Evolutionary conservation across 1,284 basidiomycete species (phyloP), one percentile per base, ranked within the genome.

Genomic region (Rhodotorula mucilaginosa): DNA sequence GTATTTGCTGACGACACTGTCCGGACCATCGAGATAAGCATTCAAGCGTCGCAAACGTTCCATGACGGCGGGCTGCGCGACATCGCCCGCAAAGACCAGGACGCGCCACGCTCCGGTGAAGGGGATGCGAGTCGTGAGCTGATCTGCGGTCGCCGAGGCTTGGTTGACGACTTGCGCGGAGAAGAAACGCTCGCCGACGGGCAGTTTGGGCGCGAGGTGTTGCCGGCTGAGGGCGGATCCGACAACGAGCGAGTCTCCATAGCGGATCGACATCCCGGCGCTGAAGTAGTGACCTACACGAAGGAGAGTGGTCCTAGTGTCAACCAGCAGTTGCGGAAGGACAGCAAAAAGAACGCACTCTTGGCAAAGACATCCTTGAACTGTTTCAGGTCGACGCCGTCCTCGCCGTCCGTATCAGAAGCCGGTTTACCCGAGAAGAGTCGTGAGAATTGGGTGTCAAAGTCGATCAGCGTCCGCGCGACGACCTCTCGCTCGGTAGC

Each of bases 341-440:
- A 51, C 18, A 51, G n/a, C n/a, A n/a, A n/a, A 19, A n/a, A 39
- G 31, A 2, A 26, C 61, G n/a, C 26, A 71, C 68, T 62, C 19
- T 57, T 64, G 5, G 61, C 70, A 26, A 74, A 68, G 19, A 75
- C 73, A 44, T 70, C 68, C 66, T 75, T 75, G 67, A 76, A 73
- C 64, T 76, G 69, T 57, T 71, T 71, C 7, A 74, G 68, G 52
- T 71, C 63, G 26, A 75, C 61, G 3, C 74, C 74, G 13, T 71
- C 31, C 19, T 64, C 60, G 12, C 58, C 26, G 13, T 73, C 72
- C 29, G 66, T 64, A 2, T 67, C 67, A 23, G 73, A 64, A 0
- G 77, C 76, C 1, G 90, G 88, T 81, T 91, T 91, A 59, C 87
- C 88, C 23, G 89, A 91, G 81, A 92, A 92, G 31, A 93, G 81